Conservation (phyloP, 2,329 filamentous ascomycete genomes). For the Penicillium sp. region DNA sequence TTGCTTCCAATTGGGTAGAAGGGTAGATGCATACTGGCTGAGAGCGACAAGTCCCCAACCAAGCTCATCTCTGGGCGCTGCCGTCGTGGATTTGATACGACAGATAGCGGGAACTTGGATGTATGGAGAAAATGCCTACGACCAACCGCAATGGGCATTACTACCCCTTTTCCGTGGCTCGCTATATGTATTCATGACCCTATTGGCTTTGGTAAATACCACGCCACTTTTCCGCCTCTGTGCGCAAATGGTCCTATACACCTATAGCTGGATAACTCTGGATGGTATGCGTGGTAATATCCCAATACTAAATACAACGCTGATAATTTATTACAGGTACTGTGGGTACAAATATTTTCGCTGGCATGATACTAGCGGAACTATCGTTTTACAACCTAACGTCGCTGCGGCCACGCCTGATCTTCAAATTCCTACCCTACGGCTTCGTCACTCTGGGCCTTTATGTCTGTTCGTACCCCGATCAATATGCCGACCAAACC, state of each 20-base stretch:
- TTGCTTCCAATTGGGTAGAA: slow-evolving; percentile 56
- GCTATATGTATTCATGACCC: slow-evolving; percentile 55
- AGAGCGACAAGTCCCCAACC: slow-evolving; percentile 50
- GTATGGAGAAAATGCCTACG: slow-evolving; percentile 52
- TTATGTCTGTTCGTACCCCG: slow-evolving; percentile 61
- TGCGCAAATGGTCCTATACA: slow-evolving; percentile 48
- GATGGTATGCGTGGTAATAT: slow-evolving; percentile 24
- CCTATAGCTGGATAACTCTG: slow-evolving; percentile 46
- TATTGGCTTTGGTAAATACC: slow-evolving; percentile 54
- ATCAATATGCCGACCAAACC: slow-evolving; percentile 54
- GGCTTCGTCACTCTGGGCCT: slow-evolving; percentile 55
- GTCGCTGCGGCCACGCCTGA: slow-evolving; percentile 39
- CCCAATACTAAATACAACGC: background rate
- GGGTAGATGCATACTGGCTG: slow-evolving; percentile 62
- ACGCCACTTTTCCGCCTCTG: slow-evolving; percentile 53
- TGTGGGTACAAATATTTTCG: slow-evolving; percentile 61
- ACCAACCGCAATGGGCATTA: slow-evolving; percentile 61
- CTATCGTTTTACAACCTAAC: slow-evolving; percentile 52
- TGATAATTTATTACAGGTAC: slow-evolving; percentile 32
- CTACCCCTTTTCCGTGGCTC: slow-evolving; percentile 56
- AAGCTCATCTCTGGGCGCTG: slow-evolving; percentile 42
- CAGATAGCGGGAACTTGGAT: slow-evolving; percentile 56
- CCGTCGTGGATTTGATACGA: slow-evolving; percentile 47
- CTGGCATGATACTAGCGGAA: slow-evolving; percentile 63
- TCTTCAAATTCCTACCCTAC: slow-evolving; percentile 50